Percentiles rank a stretch among this genome's conserved stretches.
These are phyloP conservation scores for Arachnopeziza araneosa DNA, from an alignment of 2,329 filamentous ascomycete species.

Conservation along the genomic window DNA sequence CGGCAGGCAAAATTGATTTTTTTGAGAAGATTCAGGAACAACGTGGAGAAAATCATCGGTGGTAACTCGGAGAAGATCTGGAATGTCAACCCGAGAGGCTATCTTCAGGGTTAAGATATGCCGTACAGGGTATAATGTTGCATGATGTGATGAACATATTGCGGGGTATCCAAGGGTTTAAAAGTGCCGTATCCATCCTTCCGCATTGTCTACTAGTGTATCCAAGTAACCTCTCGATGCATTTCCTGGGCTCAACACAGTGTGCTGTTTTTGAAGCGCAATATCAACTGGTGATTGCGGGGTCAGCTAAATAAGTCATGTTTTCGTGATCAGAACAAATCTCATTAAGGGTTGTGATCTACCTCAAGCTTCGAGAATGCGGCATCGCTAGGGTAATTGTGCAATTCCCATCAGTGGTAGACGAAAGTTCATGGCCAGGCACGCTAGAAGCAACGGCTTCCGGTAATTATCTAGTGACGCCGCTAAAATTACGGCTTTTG, in stretches of 20 bases:
- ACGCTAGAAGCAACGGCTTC: no score
- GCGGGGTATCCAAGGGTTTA: neutral
- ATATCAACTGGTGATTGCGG: no score
- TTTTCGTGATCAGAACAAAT: no score
- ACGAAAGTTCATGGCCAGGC: no score
- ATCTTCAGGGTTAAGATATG: neutral
- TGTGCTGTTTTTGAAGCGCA: no score
- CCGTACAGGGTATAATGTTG: neutral
- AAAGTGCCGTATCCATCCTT: neutral
- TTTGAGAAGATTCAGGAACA: neutral
- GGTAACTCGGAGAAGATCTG: neutral
- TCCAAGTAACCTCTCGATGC: neutral
- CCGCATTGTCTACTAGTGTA: neutral
- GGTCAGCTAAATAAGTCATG: no score
- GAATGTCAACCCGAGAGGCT: neutral
- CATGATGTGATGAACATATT: neutral
- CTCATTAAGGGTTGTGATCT: no score
- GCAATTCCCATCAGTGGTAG: no score
- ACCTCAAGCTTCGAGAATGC: no score
- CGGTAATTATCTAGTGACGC: neutral
- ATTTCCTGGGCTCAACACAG: neutral
- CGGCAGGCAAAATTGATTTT: neutral
- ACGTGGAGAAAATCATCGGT: neutral
- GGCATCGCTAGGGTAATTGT: no score
- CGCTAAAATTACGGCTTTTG: neutral